phyloP scores from a whole-genome alignment of 352 stramenopile species.

The Pythium periplocum region DNA sequence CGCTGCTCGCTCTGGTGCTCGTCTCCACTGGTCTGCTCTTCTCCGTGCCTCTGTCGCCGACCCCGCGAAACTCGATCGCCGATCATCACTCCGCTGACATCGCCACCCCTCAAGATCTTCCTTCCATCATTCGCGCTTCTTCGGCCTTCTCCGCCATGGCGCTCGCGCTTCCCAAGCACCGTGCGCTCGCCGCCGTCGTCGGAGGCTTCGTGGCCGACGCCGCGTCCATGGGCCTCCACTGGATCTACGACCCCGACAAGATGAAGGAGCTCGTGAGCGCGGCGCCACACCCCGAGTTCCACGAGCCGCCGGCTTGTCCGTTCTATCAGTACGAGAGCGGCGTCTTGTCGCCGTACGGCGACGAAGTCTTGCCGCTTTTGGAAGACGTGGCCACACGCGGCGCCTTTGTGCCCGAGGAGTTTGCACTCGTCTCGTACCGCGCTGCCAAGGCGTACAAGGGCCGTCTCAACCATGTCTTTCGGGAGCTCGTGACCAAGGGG shows the following conservation, averaged over 20 bases:
- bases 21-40: slow-evolving; percentile 6
- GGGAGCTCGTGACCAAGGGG: slow-evolving; percentile 59
- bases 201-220: slow-evolving; percentile 58
- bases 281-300: slow-evolving; percentile 34
- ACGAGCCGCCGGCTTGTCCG: slow-evolving; percentile 48
- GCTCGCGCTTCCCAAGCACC: slow-evolving; percentile 32
- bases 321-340: slow-evolving; percentile 62
- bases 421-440: slow-evolving; percentile 40
- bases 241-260: slow-evolving; percentile 65
- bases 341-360: slow-evolving; percentile 52
- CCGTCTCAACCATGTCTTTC: slow-evolving; percentile 60
- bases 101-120: not conserved
- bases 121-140: not conserved
- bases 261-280: slow-evolving; percentile 29
- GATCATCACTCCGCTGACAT: not conserved
- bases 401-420: slow-evolving; percentile 37
- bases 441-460: slow-evolving; percentile 54
- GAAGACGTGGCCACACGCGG: slow-evolving; percentile 36
- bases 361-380: slow-evolving; percentile 61
- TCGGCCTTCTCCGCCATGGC: not conserved
- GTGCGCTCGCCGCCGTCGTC: slow-evolving; percentile 38
- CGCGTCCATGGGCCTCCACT: slow-evolving; percentile 67
- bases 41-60: slow-evolving; percentile 1
- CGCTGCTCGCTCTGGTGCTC: slow-evolving; percentile 8
- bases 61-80: slow-evolving; percentile 1